Evolutionary conservation across 495 filamentous ascomycete species (phyloP), one percentile per base, ranked within the genome.

Genomic region (Hypomontagnella submonticulosa): DNA sequence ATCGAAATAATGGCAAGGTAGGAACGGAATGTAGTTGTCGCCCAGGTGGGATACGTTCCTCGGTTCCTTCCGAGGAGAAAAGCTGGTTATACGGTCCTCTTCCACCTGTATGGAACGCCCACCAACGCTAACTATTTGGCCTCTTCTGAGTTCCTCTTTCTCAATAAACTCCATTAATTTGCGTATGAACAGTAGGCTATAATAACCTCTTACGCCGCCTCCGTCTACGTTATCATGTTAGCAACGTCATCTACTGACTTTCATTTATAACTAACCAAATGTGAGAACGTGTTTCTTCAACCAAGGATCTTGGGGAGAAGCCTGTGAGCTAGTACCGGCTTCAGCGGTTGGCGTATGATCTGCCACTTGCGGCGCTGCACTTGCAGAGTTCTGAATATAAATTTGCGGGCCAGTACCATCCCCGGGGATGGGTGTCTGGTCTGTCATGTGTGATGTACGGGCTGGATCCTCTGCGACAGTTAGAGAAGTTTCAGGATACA

Each of bases 1-100:
- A 61, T 83, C 80, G 66, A 83, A 83, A 64, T 80, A 81, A 49
- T 81, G 77, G 57, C 76, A 80, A 32, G 77, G 80, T 3, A 80
- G 42, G 41, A 61, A 71, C 18, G 57, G 40, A 2, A 16, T 52
- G 34, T 54, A 57, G 3, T 51, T 46, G 7, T 58, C 57, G 15
- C 12, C 5, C 10, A 48, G 40, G 13, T 63, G 51, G 23, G 60
- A 56, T 11, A 63, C 32, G 7, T 56, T 34, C 1, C 11, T 5
- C 13, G 61, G 46, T 36, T 30, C 34, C 13, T 34, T n/a, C 9
- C 44, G 51, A 1, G 51, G 61, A 42, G 47, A 50, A 18, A 63
- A 63, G 12, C 52, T 63, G 16, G 42, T 54, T 4, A 50, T 30
- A 12, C 18, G 4, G 15, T 48, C 16, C 3, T 6, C 3, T 19